phyloP scores from a whole-genome alignment of 495 filamentous ascomycete species.

The Cercophora scortea region DNA sequence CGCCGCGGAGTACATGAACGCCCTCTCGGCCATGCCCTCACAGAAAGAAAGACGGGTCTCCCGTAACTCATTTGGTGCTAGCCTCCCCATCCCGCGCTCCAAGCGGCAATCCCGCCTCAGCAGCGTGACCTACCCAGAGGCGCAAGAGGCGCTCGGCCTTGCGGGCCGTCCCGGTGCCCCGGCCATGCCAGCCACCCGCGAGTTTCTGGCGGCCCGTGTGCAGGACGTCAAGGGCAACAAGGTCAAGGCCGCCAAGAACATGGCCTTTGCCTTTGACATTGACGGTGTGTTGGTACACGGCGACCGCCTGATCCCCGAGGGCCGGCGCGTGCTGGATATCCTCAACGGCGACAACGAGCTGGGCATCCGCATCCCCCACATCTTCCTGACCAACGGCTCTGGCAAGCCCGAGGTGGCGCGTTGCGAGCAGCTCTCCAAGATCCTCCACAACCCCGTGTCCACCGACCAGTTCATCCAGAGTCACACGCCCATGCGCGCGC shows the following conservation, averaged over 20 bases:
- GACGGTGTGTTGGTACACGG: conserved; percentile 61
- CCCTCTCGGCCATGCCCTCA: conserved; percentile 58
- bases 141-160: conserved; percentile 23
- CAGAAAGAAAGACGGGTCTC: conserved; percentile 59
- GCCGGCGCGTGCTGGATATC: conserved; percentile 50
- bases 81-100: conserved; percentile 67
- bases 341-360: conserved; percentile 61
- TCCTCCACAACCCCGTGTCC: conserved; percentile 48
- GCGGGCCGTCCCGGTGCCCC: conserved; percentile 34
- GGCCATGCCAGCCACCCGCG: conserved; percentile 45
- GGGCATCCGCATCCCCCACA: conserved; percentile 63
- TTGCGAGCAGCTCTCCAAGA: conserved; percentile 49
- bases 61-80: conserved; percentile 72
- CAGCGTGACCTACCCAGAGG: conserved; percentile 35
- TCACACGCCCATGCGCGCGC: conserved; percentile 60
- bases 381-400: conserved; percentile 61
- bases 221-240: conserved; percentile 66
- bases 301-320: conserved; percentile 55
- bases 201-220: conserved; percentile 64
- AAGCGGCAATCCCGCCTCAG: conserved; percentile 62
- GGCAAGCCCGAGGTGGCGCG: conserved; percentile 54
- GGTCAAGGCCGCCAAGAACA: conserved; percentile 56
- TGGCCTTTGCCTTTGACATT: conserved; percentile 62
- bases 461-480: conserved; percentile 63
- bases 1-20: conserved; percentile 65